A percentile compares a stretch with the other conserved stretches of the same genome.
phyloP scores from a whole-genome alignment of 108 stramenopile genomes.

The Asterionellopsis glacialis region DNA sequence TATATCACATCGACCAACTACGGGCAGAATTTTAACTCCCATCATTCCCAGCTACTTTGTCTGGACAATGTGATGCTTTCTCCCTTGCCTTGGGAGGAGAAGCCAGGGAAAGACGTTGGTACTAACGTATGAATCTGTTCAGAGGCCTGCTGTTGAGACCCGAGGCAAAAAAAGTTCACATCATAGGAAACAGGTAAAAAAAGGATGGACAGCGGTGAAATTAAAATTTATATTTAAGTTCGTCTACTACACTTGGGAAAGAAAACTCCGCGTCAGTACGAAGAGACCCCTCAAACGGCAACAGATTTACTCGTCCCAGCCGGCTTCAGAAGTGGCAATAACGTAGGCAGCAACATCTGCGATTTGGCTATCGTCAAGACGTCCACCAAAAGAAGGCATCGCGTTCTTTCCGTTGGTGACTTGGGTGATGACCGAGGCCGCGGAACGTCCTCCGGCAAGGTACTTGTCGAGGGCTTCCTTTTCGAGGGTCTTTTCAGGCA shows the following conservation, averaged over 20 bases:
- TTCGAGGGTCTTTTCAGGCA: slow-evolving; percentile 91
- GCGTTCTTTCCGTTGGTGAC: slow-evolving; percentile 96
- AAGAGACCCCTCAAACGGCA: not conserved
- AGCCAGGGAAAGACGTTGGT: too few species aligned
- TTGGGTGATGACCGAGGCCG: slow-evolving; percentile 77
- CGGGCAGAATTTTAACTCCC: too few species aligned
- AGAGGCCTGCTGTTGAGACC: too few species aligned
- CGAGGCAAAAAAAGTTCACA: too few species aligned
- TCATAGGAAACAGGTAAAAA: too few species aligned
- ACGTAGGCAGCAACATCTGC: slow-evolving; percentile 89
- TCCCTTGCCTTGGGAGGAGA: too few species aligned
- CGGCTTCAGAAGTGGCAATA: slow-evolving; percentile 66
- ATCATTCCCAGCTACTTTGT: too few species aligned
- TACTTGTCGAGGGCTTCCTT: slow-evolving; percentile 89
- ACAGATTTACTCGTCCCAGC: slow-evolving; percentile 49
- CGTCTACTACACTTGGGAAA: not conserved
- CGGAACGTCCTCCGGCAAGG: slow-evolving; percentile 84
- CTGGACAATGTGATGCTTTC: too few species aligned
- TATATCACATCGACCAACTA: too few species aligned
- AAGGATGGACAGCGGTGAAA: too few species aligned
- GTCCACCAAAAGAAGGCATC: slow-evolving; percentile 96
- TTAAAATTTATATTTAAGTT: too few species aligned
- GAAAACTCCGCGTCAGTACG: not conserved
- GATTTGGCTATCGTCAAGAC: slow-evolving; percentile 86
- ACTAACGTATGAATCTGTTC: too few species aligned